Evolutionary conservation across 2,329 filamentous ascomycete genomes (phyloP), one percentile per base, ranked within the genome.

Genomic region (Colletotrichum camelliae): DNA sequence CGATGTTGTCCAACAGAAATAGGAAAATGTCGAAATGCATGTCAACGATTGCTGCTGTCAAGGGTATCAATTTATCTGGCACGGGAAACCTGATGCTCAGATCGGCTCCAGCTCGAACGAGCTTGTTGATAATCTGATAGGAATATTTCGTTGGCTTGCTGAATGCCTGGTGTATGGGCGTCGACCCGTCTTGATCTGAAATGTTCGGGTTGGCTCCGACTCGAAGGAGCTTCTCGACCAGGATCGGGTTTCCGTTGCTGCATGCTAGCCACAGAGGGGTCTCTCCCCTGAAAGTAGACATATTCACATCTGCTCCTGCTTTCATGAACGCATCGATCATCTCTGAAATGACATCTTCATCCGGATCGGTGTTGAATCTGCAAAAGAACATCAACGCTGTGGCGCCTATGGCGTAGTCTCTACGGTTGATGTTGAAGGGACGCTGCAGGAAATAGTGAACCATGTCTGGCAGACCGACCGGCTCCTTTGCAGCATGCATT

Each of bases 1-100:
- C 55, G 2, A 62, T 29, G 4, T 31, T 24, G 16, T 33, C 18
- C 5, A 74, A 3, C 5, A 77, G 70, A 2, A 74, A 33, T 9
- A 76, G n/a, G 18, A 81, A 77, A n/a, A 76, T 62, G 4, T 79
- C 74, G 1, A 79, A 74, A 16, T 77, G 74, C 6, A 61, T 48
- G 7, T 65, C 58, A 1, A 57, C 55, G 21, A 80, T 70, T 48
- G 78, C 77, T 33, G 68, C 61, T 29, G 73, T 68, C 7, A 81
- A 37, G 4, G 76, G 76, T 18, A 33, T 66, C 18, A 60, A 60
- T 29, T 37, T 29, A 16, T 43, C 62, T 4, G 43, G 64, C 21
- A 21, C 16, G 2, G 66, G 57, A 8, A 73, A 76, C 8, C 55
- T 67, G 27, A 69, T 35, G 29, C 60, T 39, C 10, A 68, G 31